Evolutionary conservation across 2,329 filamentous ascomycete genomes (phyloP).

Genomic region (Fusarium piperis): DNA sequence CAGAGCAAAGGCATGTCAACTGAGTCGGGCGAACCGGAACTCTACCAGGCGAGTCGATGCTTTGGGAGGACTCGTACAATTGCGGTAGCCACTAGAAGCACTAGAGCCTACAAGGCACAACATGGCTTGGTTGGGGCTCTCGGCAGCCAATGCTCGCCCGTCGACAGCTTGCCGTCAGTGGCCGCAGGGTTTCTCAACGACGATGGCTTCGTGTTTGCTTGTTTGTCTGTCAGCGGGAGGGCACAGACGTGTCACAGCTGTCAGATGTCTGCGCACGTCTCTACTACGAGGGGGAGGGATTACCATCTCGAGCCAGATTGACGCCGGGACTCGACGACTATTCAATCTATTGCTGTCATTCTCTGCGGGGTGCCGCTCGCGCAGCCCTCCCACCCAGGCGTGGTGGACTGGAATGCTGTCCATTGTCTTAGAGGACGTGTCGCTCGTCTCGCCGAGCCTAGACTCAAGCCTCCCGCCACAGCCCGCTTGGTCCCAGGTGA

Average conservation of each 20-base stretch:
- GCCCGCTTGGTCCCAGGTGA: slow-evolving; percentile 31
- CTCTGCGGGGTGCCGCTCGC: neutral
- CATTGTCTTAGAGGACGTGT: slow-evolving; percentile 19
- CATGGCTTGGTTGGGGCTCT: slow-evolving; percentile 14
- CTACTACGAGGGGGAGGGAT: neutral
- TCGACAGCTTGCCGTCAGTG: slow-evolving; percentile 15
- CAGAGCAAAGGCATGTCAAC: slow-evolving; percentile 12
- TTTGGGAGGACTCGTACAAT: slow-evolving; percentile 9
- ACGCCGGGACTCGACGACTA: neutral
- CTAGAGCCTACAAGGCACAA: neutral
- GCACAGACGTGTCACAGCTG: neutral
- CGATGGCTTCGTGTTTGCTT: slow-evolving; percentile 10
- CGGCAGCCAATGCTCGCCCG: neutral
- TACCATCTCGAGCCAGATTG: neutral
- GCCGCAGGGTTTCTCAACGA: slow-evolving; percentile 26
- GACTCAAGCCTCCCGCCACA: slow-evolving; percentile 44
- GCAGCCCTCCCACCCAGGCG: slow-evolving; percentile 9
- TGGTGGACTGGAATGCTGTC: slow-evolving; percentile 38
- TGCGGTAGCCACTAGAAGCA: slow-evolving; percentile 7
- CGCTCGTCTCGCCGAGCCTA: slow-evolving; percentile 34
- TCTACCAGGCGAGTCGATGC: slow-evolving; percentile 18
- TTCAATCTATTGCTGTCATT: slow-evolving; percentile 1
- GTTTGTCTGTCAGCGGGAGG: neutral
- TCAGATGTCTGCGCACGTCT: neutral
- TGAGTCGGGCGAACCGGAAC: slow-evolving; percentile 27